A percentile compares a stretch with the other conserved stretches of the same genome.
These are phyloP conservation scores for Emmonsiellopsis sp. DNA, from an alignment of 2,329 filamentous ascomycete species.

Conservation along the genomic window DNA sequence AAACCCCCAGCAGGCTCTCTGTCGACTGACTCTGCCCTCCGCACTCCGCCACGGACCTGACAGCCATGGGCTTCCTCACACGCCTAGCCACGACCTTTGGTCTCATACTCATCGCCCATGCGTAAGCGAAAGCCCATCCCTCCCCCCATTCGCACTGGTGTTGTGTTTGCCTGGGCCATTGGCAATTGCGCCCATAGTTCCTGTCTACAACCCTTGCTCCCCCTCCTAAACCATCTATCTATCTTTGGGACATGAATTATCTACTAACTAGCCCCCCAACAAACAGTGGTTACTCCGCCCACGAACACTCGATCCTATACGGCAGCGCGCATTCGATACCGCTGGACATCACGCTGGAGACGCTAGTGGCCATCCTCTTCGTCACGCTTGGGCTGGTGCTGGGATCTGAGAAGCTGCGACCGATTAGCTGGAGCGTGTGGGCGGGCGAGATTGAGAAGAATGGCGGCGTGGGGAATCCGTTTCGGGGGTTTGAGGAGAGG, in stretches of 20 bases:
- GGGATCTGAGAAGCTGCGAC: constrained; percentile 66
- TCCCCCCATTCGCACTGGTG: not conserved
- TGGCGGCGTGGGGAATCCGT: constrained; percentile 65
- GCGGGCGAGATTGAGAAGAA: constrained; percentile 61
- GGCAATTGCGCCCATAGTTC: constrained; percentile 10
- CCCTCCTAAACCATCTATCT: constrained; percentile 4
- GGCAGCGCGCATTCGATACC: constrained; percentile 56
- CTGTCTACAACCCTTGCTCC: constrained; percentile 7
- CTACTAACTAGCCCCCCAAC: not conserved
- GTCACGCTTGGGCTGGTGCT: constrained; percentile 76
- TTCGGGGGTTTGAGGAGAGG: constrained; percentile 65
- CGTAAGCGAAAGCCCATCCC: constrained; percentile 44
- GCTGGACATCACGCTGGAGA: constrained; percentile 79
- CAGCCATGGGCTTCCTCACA: constrained; percentile 60
- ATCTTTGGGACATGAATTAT: not conserved
- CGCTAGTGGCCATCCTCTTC: constrained; percentile 67
- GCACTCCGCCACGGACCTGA: not conserved
- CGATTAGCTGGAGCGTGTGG: constrained; percentile 79
- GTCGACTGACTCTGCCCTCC: not conserved
- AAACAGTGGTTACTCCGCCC: constrained; percentile 83
- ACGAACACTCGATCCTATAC: constrained; percentile 75
- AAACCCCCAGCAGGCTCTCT: not conserved
- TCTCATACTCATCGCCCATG: constrained; percentile 70
- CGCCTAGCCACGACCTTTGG: constrained; percentile 64
- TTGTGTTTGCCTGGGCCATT: not conserved